phyloP scores from a whole-genome alignment of 768 basidiomycete genomes.

The Termitomyces sp. region DNA sequence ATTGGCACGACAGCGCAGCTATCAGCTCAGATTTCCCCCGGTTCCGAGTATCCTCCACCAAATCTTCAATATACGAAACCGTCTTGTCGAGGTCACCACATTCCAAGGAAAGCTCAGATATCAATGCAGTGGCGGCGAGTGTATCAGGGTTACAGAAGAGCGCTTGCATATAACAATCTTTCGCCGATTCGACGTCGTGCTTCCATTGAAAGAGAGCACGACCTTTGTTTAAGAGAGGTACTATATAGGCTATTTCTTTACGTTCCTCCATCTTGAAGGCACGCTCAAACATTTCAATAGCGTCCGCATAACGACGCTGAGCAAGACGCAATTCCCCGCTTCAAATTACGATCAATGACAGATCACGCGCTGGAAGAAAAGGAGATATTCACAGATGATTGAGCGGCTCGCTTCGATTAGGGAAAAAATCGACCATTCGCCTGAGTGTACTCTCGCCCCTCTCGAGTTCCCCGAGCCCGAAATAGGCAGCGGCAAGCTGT shows the following conservation, averaged over 20 bases:
- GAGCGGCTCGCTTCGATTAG: slow-evolving; percentile 78
- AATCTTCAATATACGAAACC: slow-evolving; percentile 77
- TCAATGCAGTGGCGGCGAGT: slow-evolving; percentile 91
- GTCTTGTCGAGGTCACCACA: slow-evolving; percentile 85
- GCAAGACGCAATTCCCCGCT: slow-evolving; percentile 94
- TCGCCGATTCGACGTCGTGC: slow-evolving; percentile 78
- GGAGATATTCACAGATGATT: slow-evolving; percentile 79
- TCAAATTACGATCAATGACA: background rate
- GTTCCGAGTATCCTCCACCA: slow-evolving; percentile 73
- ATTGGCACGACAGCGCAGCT: slow-evolving; percentile 71
- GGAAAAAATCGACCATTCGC: slow-evolving; percentile 77
- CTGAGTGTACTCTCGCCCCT: slow-evolving; percentile 85
- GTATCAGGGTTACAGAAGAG: slow-evolving; percentile 84
- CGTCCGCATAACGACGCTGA: slow-evolving; percentile 81
- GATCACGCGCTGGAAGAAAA: background rate
- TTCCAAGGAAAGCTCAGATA: slow-evolving; percentile 88
- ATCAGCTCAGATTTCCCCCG: slow-evolving; percentile 86
- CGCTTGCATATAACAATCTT: slow-evolving; percentile 84
- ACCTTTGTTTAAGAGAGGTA: slow-evolving; percentile 97
- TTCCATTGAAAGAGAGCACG: slow-evolving; percentile 94
- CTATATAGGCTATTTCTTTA: slow-evolving; percentile 73
- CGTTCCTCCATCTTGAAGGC: slow-evolving; percentile 83
- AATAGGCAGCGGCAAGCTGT: slow-evolving; percentile 93
- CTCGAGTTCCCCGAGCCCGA: slow-evolving; percentile 70
- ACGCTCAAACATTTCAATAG: slow-evolving; percentile 86